Evolutionary conservation across 331 rosid genomes (phyloP).

Genomic region (Pyracantha coccinea): DNA sequence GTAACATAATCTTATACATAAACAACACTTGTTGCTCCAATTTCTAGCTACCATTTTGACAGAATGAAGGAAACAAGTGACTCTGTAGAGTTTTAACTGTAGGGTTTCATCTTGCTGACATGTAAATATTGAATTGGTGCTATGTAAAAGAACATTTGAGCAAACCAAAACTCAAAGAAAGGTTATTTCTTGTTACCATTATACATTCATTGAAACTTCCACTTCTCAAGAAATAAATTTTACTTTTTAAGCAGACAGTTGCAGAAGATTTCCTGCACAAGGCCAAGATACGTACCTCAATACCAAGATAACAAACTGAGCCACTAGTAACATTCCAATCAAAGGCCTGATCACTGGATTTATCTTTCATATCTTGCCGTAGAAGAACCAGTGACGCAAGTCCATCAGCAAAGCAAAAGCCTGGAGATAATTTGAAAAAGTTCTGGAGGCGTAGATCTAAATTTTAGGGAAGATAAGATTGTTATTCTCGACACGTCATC

Average conservation of each 20-base stretch:
- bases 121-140: background rate
- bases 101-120: background rate
- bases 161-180: background rate
- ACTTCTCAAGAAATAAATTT: background rate
- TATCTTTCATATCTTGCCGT: slow-evolving; percentile 91
- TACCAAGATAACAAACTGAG: slow-evolving; percentile 79
- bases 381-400: slow-evolving; percentile 93
- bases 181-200: background rate
- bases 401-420: slow-evolving; percentile 97
- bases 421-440: slow-evolving; percentile 88
- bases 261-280: background rate
- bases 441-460: slow-evolving; percentile 43
- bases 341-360: slow-evolving; percentile 65
- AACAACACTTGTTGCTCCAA: no score
- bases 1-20: background rate
- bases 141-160: background rate
- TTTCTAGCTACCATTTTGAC: background rate
- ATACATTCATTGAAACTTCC: background rate
- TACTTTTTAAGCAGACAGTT: background rate
- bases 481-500: background rate
- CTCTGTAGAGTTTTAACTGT: background rate
- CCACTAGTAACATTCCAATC: slow-evolving; percentile 96
- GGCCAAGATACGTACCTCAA: slow-evolving; percentile 53
- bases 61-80: background rate
- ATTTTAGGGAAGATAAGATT: slow-evolving; percentile 14